Base-by-base conservation (phyloP, 495 filamentous ascomycete species). In the Elaphomyces granulatus region DNA sequence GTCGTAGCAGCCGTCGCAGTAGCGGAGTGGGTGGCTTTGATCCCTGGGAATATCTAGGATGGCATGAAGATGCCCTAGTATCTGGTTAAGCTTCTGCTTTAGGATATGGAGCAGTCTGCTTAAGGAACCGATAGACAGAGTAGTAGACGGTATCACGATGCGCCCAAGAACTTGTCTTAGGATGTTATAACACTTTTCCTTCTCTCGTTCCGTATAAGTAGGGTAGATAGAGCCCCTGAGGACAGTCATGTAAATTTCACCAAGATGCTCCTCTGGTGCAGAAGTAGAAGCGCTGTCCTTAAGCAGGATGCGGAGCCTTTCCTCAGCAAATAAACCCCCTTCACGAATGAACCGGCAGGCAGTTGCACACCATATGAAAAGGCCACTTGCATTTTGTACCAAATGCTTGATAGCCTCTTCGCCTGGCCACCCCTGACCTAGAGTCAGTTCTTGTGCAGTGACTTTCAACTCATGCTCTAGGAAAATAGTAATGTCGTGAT, bases 351-450 rank as follows among this genome's bases (percentile, higher is more conserved):
- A 54, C 4, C 51, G 55, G 43, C 53, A 59, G 1, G 50, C n/a
- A 0, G 53, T 61, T 2, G 55, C 53, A 4, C 53, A 51, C 23
- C 23, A 28, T 6, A 12, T 28, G 12, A 28, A 28, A 6, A 28
- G 12, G 12, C 23, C 6, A 6, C 58, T 40, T 6, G 53, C 38
- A 26, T 50, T 52, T 8, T 2, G 23, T 0, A 52, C 52, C 15
- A 61, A 20, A 9, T 26, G 8, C 3, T 49, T 1, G 0, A 51
- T 41, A 1, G 3, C 37, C 0, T 49, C 18, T 18, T 51, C 19
- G 2, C 59, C 53, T 1, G 69, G 71, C 70, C 67, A 75, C 17
- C 50, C 46, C 12, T 8, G 4, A 9, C 48, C 8, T 8, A 56
- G 18, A 15, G 15, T 20, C 15, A 40, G 43, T 4, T 50, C 19